Evolutionary conservation across 768 basidiomycete species (phyloP).

Genomic region (Scleroderma bovista): DNA sequence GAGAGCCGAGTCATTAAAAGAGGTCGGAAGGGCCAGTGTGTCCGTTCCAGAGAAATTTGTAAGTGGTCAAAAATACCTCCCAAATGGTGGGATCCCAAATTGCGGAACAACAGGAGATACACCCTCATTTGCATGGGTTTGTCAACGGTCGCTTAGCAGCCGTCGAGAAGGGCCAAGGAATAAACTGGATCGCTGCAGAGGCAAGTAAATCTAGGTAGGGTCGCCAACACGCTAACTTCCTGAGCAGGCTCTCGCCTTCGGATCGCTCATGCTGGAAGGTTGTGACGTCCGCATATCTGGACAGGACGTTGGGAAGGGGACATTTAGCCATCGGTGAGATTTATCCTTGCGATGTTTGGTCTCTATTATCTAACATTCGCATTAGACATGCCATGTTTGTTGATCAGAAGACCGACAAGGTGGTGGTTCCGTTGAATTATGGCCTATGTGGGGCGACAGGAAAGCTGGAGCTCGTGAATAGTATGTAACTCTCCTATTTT

Average conservation of each 20-base stretch:
- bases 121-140: constrained; percentile 72
- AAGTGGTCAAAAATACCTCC: constrained; percentile 24
- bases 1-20: constrained; percentile 40
- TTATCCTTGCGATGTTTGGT: background rate
- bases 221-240: background rate
- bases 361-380: background rate
- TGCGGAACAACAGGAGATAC: constrained; percentile 53
- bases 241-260: constrained; percentile 76
- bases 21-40: constrained; percentile 68
- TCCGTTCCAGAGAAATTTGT: constrained; percentile 57
- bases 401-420: constrained; percentile 76
- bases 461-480: constrained; percentile 83
- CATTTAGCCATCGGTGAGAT: constrained; percentile 70
- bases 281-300: constrained; percentile 85
- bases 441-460: constrained; percentile 48
- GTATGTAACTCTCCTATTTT: constrained; percentile 36
- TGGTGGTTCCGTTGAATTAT: constrained; percentile 78
- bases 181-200: constrained; percentile 92
- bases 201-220: constrained; percentile 29
- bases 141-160: constrained; percentile 71
- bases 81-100: background rate
- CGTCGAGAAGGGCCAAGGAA: constrained; percentile 58
- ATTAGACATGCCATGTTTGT: constrained; percentile 84
- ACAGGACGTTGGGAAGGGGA: constrained; percentile 89
- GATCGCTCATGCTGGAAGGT: constrained; percentile 77